A percentile compares a stretch with the other conserved stretches of the same genome.
Evolutionary conservation across 129 eudicot species (phyloP).

Genomic region (Rutidosis leptorrhynchoides): DNA sequence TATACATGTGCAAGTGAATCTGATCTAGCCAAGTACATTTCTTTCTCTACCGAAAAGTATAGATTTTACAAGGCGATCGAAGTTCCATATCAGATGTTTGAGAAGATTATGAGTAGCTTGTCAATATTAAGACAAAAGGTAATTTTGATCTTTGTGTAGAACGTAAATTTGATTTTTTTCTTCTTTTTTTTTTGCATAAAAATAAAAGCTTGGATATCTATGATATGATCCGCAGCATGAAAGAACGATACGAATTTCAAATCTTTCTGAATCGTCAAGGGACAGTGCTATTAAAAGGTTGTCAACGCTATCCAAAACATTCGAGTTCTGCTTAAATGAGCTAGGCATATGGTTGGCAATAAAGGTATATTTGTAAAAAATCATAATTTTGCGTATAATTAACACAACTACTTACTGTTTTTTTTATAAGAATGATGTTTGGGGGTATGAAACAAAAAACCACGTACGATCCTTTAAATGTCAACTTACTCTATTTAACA

Average conservation of each 20-base stretch:
- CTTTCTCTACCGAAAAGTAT: conserved; percentile 47
- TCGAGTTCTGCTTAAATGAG: conserved; percentile 50
- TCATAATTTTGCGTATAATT: too few relatives aligned
- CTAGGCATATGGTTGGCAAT: conserved; percentile 71
- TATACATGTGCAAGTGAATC: conserved; percentile 69
- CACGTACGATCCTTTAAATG: neutral
- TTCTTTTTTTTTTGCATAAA: neutral
- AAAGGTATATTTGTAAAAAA: conserved; percentile 58
- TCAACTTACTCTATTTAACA: neutral
- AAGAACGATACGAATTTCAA: conserved; percentile 18
- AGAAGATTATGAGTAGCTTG: conserved; percentile 28
- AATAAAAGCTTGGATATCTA: conserved; percentile 6
- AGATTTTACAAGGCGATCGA: conserved; percentile 40
- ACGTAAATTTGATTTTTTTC: neutral
- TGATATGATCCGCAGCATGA: conserved; percentile 41
- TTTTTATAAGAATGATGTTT: neutral
- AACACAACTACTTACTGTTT: too few relatives aligned
- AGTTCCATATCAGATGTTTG: conserved; percentile 24
- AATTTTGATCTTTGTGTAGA: conserved; percentile 5
- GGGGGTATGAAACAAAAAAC: conserved; percentile 6
- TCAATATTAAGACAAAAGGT: conserved; percentile 46
- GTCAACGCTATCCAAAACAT: conserved; percentile 30
- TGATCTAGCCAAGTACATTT: conserved; percentile 48
- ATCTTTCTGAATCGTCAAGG: conserved; percentile 34
- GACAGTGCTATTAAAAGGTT: conserved; percentile 45